Percentiles rank a stretch among this genome's conserved stretches.
Evolutionary conservation across 257 asterid species (phyloP).

Genomic region (Lycium ferocissimum): DNA sequence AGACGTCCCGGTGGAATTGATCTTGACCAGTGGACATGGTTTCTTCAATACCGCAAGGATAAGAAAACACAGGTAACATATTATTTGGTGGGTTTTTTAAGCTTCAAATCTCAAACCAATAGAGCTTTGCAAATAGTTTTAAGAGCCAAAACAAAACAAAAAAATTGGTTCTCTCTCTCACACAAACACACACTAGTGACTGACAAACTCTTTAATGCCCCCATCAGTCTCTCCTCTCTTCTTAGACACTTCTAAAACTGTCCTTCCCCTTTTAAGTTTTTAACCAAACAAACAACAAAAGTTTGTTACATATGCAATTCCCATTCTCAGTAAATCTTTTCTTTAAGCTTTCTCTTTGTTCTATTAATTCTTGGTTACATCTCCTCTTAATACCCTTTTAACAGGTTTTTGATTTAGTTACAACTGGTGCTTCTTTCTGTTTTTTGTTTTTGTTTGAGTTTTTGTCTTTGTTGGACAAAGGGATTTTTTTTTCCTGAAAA

Average conservation of each 20-base stretch:
- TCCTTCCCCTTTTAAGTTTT: neutral
- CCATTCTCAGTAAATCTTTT: neutral
- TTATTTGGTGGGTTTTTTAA: too few species aligned
- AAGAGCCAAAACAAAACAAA: too few species aligned
- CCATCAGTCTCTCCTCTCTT: slow-evolving; percentile 23
- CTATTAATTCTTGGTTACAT: neutral
- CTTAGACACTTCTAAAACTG: neutral
- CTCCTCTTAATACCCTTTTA: neutral
- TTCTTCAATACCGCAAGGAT: too few species aligned
- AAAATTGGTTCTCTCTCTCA: neutral
- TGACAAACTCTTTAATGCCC: slow-evolving; percentile 26
- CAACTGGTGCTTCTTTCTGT: neutral
- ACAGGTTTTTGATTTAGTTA: neutral
- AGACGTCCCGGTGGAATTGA: too few species aligned
- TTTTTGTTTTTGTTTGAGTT: too few species aligned
- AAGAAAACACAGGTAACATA: too few species aligned
- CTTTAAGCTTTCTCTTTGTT: slow-evolving; percentile 21
- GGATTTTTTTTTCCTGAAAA: slow-evolving; percentile 35
- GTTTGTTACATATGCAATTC: neutral
- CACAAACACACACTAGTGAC: neutral
- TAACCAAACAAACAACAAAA: neutral
- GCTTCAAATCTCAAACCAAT: too few species aligned
- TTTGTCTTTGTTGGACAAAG: too few species aligned
- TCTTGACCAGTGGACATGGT: too few species aligned
- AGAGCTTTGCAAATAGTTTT: too few species aligned